Percentiles rank a stretch among this genome's conserved stretches.
Evolutionary conservation across 257 asterid species (phyloP).

Genomic region (Solanum acaule): DNA sequence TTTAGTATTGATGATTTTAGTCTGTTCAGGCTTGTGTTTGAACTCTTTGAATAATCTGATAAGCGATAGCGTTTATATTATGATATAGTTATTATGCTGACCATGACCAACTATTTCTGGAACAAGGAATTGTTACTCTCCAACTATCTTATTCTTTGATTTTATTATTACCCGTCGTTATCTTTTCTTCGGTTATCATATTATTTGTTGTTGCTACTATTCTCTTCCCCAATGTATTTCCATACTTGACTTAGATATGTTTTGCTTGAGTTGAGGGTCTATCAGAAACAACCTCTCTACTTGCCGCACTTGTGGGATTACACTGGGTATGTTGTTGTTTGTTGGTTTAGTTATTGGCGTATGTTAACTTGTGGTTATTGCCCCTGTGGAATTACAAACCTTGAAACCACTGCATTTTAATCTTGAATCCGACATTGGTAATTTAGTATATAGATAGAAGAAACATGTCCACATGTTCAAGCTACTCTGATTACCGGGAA

Average conservation of each 20-base stretch:
- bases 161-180: background rate
- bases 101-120: background rate
- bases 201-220: background rate
- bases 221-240: background rate
- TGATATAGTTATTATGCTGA: background rate
- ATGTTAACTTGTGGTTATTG: background rate
- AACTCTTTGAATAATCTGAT: background rate
- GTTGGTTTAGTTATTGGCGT: background rate
- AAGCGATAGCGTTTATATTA: background rate
- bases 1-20: background rate
- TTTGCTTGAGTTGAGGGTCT: background rate
- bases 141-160: background rate
- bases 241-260: background rate
- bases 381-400: background rate
- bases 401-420: background rate
- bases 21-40: background rate
- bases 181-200: background rate
- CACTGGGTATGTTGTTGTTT: background rate
- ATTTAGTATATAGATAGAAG: background rate
- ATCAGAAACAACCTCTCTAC: background rate
- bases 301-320: background rate
- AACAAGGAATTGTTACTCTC: background rate
- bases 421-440: background rate
- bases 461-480: background rate
- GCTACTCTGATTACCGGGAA: background rate